Evolutionary conservation across 1,139 yeast genomes (phyloP), one percentile per base, ranked within the genome.

Genomic region (Ashbya aceris): DNA sequence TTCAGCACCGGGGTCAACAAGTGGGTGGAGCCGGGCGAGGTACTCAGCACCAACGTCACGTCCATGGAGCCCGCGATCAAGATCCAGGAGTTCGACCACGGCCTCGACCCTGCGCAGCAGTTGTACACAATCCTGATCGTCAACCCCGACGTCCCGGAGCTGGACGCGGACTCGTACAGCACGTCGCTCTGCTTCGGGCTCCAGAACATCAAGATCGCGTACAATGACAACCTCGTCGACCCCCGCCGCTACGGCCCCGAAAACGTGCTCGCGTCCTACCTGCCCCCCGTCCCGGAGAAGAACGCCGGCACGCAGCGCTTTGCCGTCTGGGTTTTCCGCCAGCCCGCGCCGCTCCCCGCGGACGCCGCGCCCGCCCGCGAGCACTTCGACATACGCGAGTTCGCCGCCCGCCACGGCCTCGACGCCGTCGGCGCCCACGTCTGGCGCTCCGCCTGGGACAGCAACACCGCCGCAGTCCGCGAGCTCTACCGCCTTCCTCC

Each of bases 91-190:
- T 89, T 78, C 58, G 85, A 81, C 33, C 38, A 41, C 23, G 68
- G 68, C 32, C 64, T 75, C 10, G 64, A 69, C 40, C 42, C 54
- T 4, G 34, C 52, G 32, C 64, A 65, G 5, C 68, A 74, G 42
- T 66, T 77, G 43, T 91, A 86, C 65, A 78, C 96, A 1, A 72
- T 89, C 8, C 62, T 89, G 38, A 65, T 91, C 44, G 93, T 91
- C 14, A 91, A 91, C 61, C 96, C 97, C 20, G 99, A 91, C 62
- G 78, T 81, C 40, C 96, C 97, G 23, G 87, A 89, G 55, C 60
- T 85, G 45, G 69, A 64, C 34, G 70, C 66, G 30, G 89, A 91
- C 66, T 66, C 84, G 1, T 91, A 67, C 67, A 70, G 70, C 45
- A 84, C 95, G 7, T 74, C 79, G 4, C 68, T 91, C 48, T 83